Base-by-base conservation (phyloP, 371 early-diverging fungal species). In the Mucor indicus region DNA sequence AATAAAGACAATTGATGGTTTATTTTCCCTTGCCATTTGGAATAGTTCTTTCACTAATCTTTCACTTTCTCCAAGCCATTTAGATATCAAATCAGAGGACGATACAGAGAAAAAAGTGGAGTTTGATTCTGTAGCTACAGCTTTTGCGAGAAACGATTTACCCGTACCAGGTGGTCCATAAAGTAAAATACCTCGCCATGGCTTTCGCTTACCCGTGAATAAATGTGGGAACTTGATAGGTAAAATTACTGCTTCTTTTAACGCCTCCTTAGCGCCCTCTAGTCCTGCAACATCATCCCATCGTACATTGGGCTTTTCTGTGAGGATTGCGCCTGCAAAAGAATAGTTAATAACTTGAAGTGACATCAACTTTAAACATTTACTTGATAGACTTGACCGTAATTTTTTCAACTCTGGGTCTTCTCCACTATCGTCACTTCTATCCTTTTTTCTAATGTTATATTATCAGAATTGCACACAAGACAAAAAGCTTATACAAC, bases 81-180 rank as follows among this genome's bases (percentile, higher is more conserved):
- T 98, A 36, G 87, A 86, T 23, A 95, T 94, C 33, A 98, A 78
- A 70, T 95, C 96, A 1, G 97, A 93, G 1, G 95, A 93, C 2
- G 92, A 91, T 11, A 98, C 89, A 12, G 94, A 88, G 55, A 96
- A 93, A 67, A 98, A 98, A 9, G 97, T 95, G 1, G 96, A 85
- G 32, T 90, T 81, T 27, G 96, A 92, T 64, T 98, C 97, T 6
- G 95, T 95, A 2, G 98, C 98, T 16, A 97, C 93, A 0, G 97
- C 98, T 66, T 95, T 96, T 17, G 98, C 98, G 52, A 99, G 79
- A 50, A 89, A 93, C 6, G 98, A 91, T 77, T 99, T 98, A 55
- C 99, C 96, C 0, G 99, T 96, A 59, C 99, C 98, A 20, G 99
- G 99, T 29, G 98, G 97, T 8, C 99, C 99, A 69, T 98, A 99